These are phyloP conservation scores for Andrographis paniculata DNA, from an alignment of 305 asterid genomes.

Conservation along the genomic window DNA sequence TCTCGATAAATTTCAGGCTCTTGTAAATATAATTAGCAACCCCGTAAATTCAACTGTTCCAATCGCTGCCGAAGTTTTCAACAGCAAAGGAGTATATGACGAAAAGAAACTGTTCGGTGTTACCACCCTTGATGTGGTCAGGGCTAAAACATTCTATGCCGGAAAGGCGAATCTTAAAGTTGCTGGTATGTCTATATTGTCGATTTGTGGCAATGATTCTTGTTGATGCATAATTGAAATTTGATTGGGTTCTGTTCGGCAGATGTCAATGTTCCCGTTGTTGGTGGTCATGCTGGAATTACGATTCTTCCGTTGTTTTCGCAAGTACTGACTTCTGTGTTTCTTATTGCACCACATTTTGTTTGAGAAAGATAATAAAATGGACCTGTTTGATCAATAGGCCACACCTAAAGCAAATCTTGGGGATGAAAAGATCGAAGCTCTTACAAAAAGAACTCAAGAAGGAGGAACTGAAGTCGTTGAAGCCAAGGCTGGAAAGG, in stretches of 20 bases:
- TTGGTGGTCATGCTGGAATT: constrained; percentile 33
- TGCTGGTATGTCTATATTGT: constrained; percentile 40
- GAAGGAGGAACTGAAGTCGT: constrained; percentile 46
- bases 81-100: constrained; percentile 57
- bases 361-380: no score
- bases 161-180: constrained; percentile 76
- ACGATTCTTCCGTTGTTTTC: constrained; percentile 91
- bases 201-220: not conserved
- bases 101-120: constrained; percentile 77
- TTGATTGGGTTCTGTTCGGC: not conserved
- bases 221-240: not conserved
- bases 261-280: constrained; percentile 10
- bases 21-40: constrained; percentile 41
- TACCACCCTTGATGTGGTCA: constrained; percentile 93
- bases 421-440: no score
- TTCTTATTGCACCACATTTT: not conserved
- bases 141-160: constrained; percentile 86
- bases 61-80: constrained; percentile 46
- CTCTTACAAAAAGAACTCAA: no score
- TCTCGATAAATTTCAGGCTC: not conserved
- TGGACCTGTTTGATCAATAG: no score
- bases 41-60: constrained; percentile 58
- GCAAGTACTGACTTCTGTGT: constrained; percentile 34
- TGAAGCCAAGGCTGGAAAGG: constrained; percentile 83
- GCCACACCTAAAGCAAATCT: no score